A percentile compares a stretch with the other conserved stretches of the same genome.
phyloP scores from a whole-genome alignment of 768 basidiomycete species.

The Auricularia heimuer region DNA sequence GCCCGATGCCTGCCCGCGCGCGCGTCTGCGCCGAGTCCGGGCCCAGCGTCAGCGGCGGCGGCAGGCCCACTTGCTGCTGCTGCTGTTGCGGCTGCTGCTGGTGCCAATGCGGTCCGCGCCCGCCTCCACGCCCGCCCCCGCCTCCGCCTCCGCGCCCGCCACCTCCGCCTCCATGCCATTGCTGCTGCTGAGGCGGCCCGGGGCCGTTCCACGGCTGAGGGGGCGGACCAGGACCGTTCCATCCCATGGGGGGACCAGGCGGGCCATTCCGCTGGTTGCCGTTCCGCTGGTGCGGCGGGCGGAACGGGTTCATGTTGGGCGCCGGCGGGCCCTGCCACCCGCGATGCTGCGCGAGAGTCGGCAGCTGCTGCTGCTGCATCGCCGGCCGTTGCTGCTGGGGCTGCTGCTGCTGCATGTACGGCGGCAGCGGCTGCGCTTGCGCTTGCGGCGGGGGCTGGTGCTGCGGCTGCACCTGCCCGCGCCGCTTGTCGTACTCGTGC shows the following conservation, averaged over 20 bases:
- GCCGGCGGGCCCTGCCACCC: too few species aligned
- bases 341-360: background rate
- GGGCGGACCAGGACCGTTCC: background rate
- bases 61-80: too few species aligned
- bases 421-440: background rate
- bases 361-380: background rate
- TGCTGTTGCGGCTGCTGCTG: too few species aligned
- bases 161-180: background rate
- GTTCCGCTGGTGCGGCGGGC: too few species aligned
- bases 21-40: too few species aligned
- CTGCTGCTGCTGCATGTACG: background rate
- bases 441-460: background rate
- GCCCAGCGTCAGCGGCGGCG: too few species aligned
- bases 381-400: background rate
- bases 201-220: background rate
- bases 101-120: background rate
- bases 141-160: background rate
- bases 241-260: too few species aligned
- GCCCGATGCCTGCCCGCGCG: too few species aligned
- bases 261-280: too few species aligned
- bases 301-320: too few species aligned
- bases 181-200: background rate
- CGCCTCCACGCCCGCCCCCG: background rate
- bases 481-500: constrained; percentile 8
- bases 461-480: constrained; percentile 2